phyloP scores from a whole-genome alignment of 345 rosid species.

The Brassica napus region DNA sequence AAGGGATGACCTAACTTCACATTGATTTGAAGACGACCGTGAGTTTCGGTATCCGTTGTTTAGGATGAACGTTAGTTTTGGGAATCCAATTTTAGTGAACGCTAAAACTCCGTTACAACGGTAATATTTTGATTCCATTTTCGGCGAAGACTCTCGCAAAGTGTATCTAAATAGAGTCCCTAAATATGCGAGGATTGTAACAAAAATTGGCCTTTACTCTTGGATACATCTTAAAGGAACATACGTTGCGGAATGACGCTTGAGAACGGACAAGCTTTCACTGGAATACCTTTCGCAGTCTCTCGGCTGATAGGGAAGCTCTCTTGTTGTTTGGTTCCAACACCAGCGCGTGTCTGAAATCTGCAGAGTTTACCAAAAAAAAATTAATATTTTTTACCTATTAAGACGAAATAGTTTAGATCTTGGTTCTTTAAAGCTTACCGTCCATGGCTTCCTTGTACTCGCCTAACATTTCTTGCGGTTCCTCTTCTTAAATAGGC shows the following conservation, averaged over 20 bases:
- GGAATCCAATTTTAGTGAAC: slow-evolving; percentile 17
- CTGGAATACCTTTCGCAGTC: slow-evolving; percentile 63
- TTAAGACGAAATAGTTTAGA: not conserved
- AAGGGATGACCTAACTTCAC: slow-evolving; percentile 1
- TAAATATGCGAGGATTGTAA: slow-evolving; percentile 27
- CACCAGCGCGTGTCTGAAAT: slow-evolving; percentile 78
- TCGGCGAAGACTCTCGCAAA: not conserved
- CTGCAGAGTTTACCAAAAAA: slow-evolving; percentile 44
- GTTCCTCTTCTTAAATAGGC: slow-evolving; percentile 95
- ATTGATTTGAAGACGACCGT: slow-evolving; percentile 23
- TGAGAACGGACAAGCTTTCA: too few relatives aligned
- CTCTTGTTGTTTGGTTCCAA: slow-evolving; percentile 96
- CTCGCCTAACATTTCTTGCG: slow-evolving; percentile 82
- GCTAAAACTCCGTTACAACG: slow-evolving; percentile 1
- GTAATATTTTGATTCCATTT: not conserved
- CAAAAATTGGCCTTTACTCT: slow-evolving; percentile 42
- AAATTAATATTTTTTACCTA: not conserved
- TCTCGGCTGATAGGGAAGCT: slow-evolving; percentile 73
- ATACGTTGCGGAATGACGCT: slow-evolving; percentile 11
- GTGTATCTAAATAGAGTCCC: slow-evolving; percentile 12
- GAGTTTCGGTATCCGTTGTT: slow-evolving; percentile 14
- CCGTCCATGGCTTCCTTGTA: slow-evolving; percentile 88
- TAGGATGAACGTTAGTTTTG: slow-evolving; percentile 4
- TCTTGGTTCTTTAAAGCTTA: slow-evolving; percentile 21
- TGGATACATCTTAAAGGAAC: slow-evolving; percentile 9